Base-by-base conservation (phyloP, 2,329 filamentous ascomycete genomes). In the Diplocarpon rosae region DNA sequence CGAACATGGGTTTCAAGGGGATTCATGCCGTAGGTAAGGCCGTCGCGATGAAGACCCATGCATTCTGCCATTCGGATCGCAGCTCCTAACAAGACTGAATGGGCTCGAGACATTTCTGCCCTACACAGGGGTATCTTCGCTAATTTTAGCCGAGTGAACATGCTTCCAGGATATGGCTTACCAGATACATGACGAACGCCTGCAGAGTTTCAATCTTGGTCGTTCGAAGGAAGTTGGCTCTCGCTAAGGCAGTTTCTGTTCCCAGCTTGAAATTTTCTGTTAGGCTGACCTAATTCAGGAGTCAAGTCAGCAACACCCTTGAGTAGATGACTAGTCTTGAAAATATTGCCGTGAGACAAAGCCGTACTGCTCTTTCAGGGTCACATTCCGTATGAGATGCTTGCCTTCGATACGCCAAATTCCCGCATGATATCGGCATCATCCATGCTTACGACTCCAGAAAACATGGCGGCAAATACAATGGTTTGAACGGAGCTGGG, bases 51-150 rank as follows among this genome's bases (percentile, higher is more conserved):
- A 14, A 88, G 65, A 1, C 82, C 81, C 79, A 87, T 85, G 56
- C 82, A 86, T 64, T 87, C 80, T 6, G 81, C 83, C 59, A 87
- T 74, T 13, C 83, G 72, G 34, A 87, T 79, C 3, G 80, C 82
- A 12, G 81, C 78, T 2, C 81, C 83, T 3, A 84, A 74, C 1
- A 87, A 68, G 4, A 83, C 80, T 3, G 81, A 85, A 61, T 88
- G 83, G 4, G 80, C 76, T 50, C 83, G 69, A 7, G 83, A 87
- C 3, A 88, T 71, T 61, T 87, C 81, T 15, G 73, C 73, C 43
- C 83, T 71, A 53, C 83, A 86, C 12, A 88, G 70, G 0, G 83
- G 79, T 45, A 86, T 78, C 73, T 83, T 5, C 30, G 3, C n/a
- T 2, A 14, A 38, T 37, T 42, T 43, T 35, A 30, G 30, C 30